These are phyloP conservation scores for Boletus subcaerulescens DNA, from an alignment of 768 basidiomycete genomes.

Conservation along the genomic window DNA sequence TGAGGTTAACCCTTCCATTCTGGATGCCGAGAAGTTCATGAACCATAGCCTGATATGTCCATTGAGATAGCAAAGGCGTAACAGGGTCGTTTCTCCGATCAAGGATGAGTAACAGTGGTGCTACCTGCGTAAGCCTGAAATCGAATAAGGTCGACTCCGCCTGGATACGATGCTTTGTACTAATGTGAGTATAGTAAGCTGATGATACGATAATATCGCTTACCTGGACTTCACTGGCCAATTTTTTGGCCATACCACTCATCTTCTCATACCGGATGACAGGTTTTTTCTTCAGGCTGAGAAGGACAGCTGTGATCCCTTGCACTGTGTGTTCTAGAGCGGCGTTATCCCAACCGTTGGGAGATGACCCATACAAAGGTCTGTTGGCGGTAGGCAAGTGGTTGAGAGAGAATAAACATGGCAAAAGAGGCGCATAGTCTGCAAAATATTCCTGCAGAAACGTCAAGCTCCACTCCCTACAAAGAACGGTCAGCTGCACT, in stretches of 20 bases:
- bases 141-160: constrained; percentile 84
- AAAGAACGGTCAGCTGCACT: constrained; percentile 17
- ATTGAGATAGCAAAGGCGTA: constrained; percentile 92
- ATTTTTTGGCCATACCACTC: constrained; percentile 87
- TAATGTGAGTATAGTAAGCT: constrained; percentile 5
- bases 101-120: constrained; percentile 86
- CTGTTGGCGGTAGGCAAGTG: constrained; percentile 58
- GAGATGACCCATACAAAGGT: constrained; percentile 70
- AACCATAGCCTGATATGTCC: constrained; percentile 99
- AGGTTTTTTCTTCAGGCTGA: constrained; percentile 96
- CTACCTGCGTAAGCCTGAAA: constrained; percentile 83
- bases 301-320: constrained; percentile 78
- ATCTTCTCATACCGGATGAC: constrained; percentile 92
- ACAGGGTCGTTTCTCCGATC: constrained; percentile 97
- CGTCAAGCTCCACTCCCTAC: not conserved
- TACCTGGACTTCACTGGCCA: constrained; percentile 85
- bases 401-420: constrained; percentile 85
- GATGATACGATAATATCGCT: not conserved
- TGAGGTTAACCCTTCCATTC: constrained; percentile 88
- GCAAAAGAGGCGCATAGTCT: constrained; percentile 87
- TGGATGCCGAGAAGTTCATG: constrained; percentile 92
- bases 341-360: constrained; percentile 68
- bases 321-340: constrained; percentile 79
- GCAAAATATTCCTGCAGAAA: constrained; percentile 88
- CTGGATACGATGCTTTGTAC: constrained; percentile 69